Evolutionary conservation across 768 basidiomycete genomes (phyloP).

Genomic region (Paxillus ammoniavirescens): DNA sequence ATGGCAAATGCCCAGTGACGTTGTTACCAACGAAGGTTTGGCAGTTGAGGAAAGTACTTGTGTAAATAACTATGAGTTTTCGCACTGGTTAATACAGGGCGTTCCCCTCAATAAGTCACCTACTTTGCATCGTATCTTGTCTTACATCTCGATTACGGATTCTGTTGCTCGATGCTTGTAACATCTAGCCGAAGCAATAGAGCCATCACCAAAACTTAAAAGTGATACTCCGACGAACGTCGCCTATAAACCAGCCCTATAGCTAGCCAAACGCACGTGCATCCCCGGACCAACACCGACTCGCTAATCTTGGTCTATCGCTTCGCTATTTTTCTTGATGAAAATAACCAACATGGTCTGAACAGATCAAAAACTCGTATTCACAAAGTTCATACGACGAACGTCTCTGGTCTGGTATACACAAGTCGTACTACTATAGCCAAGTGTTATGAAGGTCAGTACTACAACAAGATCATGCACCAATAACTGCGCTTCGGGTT

Average conservation of each 20-base stretch:
- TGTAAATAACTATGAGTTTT: constrained; percentile 40
- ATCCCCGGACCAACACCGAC: constrained; percentile 21
- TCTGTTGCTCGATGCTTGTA: not conserved
- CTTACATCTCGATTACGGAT: not conserved
- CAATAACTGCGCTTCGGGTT: not conserved
- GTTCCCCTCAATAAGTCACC: not conserved
- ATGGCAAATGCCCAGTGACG: constrained; percentile 85
- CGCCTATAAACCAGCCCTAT: not conserved
- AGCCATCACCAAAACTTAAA: too few species aligned
- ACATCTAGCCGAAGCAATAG: not conserved
- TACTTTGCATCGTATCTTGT: not conserved
- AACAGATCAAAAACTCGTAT: constrained; percentile 11
- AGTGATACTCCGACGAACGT: not conserved
- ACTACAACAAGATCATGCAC: not conserved
- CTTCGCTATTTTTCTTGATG: constrained; percentile 8
- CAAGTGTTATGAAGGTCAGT: constrained; percentile 31
- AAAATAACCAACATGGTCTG: constrained; percentile 27
- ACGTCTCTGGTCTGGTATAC: constrained; percentile 1
- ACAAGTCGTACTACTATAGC: constrained; percentile 6
- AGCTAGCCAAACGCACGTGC: constrained; percentile 44
- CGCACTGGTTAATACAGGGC: not conserved
- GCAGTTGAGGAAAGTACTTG: constrained; percentile 84
- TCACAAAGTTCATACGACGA: constrained; percentile 2
- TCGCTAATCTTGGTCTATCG: constrained; percentile 10
- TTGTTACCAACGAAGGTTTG: constrained; percentile 71